phyloP scores from a whole-genome alignment of 768 basidiomycete species.

The Mycena crocata region DNA sequence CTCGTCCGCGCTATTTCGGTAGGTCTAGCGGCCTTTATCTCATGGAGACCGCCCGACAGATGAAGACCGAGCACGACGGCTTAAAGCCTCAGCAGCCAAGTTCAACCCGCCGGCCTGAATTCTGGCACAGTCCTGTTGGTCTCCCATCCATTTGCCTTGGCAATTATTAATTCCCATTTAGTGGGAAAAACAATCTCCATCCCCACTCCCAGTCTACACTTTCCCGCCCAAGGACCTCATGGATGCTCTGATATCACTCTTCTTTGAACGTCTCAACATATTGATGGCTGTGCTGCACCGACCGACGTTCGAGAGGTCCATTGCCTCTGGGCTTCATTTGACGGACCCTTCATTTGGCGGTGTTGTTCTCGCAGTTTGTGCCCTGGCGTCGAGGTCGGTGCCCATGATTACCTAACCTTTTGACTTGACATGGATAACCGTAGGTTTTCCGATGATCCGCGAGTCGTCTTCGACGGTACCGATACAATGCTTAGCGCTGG shows the following conservation, averaged over 20 bases:
- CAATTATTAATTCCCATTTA: neutral
- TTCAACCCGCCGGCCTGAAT: conserved; percentile 28
- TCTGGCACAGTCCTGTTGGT: conserved; percentile 43
- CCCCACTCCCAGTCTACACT: conserved; percentile 9
- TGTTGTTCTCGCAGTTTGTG: conserved; percentile 64
- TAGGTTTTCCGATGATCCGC: conserved; percentile 55
- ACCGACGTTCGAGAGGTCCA: conserved; percentile 57
- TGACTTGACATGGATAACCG: too few species aligned
- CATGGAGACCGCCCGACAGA: conserved; percentile 47
- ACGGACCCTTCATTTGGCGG: conserved; percentile 52
- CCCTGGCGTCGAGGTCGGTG: too few species aligned
- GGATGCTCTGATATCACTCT: conserved; percentile 56
- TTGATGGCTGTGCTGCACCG: conserved; percentile 62
- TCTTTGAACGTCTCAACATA: conserved; percentile 53
- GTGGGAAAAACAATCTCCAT: conserved; percentile 19
- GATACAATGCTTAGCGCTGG: conserved; percentile 43
- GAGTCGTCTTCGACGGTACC: conserved; percentile 44
- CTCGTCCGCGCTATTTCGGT: conserved; percentile 37
- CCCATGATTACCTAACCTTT: too few species aligned
- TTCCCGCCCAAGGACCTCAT: conserved; percentile 54
- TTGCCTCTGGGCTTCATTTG: conserved; percentile 51
- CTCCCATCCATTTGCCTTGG: neutral
- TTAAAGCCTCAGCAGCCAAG: neutral
- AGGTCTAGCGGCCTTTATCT: conserved; percentile 45
- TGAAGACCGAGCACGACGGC: conserved; percentile 54